Base-by-base conservation (phyloP, 106 monocot genomes). In the Triglochin maritima region DNA sequence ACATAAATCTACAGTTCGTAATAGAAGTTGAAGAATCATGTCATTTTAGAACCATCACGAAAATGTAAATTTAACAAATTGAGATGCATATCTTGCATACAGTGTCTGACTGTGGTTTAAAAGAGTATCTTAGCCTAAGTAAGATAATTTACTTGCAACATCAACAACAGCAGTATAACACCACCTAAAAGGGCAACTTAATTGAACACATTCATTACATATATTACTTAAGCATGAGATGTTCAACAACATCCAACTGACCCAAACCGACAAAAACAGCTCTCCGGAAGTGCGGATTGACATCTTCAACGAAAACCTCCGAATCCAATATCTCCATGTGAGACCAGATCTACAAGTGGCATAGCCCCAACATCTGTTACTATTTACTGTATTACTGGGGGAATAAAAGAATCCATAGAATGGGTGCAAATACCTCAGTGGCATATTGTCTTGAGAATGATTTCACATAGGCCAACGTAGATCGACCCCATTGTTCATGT, bases 381-480 rank as follows among this genome's bases (percentile, higher is more conserved):
- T 6, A 12, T 47, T 29, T 41, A 29, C 17, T 42, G 5, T 2
- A 3, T 53, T 9, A 17, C 7, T 17, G 51, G 4, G 6, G 2
- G 14, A 50, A 11, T 29, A 17, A 51, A n/a, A 9, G 50, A 51
- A 9, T 15, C 52, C 53, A 67, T 4, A 2, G 42, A 67, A 44
- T 3, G 9, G 42, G 11, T 49, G 57, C 14, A 47, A 63, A 53
- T 64, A 96, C 96, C 96, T 96, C 88, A 13, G 79, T 70, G 50
- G 91, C 85, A 80, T 96, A 96, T 68, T 88, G 85, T 64, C 96
- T 81, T 49, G 96, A 88, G 74, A 91, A 79, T 51, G 96, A 81
- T 68, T 91, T 96, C 42, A 88, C 82, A 72, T 96, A 80, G 44
- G 88, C 88, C 78, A 96, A 64, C 14, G 88, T 96, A 43, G 81